A percentile compares a stretch with the other conserved stretches of the same genome.
Conservation (phyloP, 2,329 filamentous ascomycete genomes). For the Thyridium curvatum region DNA sequence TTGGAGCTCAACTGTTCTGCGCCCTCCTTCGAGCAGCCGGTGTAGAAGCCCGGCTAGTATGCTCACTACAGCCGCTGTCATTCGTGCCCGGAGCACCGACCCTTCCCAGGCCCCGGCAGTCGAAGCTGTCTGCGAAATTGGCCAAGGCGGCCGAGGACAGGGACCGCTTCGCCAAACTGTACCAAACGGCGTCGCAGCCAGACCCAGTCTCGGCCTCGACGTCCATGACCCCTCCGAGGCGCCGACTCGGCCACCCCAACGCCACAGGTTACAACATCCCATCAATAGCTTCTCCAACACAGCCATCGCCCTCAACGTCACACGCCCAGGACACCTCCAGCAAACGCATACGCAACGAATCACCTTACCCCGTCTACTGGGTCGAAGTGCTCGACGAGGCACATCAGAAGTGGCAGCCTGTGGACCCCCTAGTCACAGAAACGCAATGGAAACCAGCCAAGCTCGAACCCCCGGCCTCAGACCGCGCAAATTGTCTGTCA, state of each 20-base stretch:
- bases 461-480: constrained; percentile 77
- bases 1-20: constrained; percentile 87
- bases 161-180: constrained; percentile 33
- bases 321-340: constrained; percentile 23
- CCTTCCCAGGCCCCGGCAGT: constrained; percentile 32
- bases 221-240: constrained; percentile 17
- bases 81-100: constrained; percentile 52
- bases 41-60: constrained; percentile 76
- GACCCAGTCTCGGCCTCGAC: constrained; percentile 9
- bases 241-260: constrained; percentile 46
- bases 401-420: constrained; percentile 84
- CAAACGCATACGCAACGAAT: constrained; percentile 60
- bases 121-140: constrained; percentile 19
- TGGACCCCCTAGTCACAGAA: constrained; percentile 78
- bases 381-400: constrained; percentile 83
- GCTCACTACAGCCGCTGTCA: constrained; percentile 78
- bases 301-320: constrained; percentile 27
- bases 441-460: constrained; percentile 69
- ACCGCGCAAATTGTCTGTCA: constrained; percentile 67
- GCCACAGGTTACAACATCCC: constrained; percentile 48
- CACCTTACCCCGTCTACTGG: constrained; percentile 83
- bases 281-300: constrained; percentile 18
- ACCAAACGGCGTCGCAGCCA: constrained; percentile 14
- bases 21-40: constrained; percentile 78
- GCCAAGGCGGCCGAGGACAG: constrained; percentile 27